A percentile compares a stretch with the other conserved stretches of the same genome.
Conservation (phyloP, 306 rosid species). For the Comarum palustre region DNA sequence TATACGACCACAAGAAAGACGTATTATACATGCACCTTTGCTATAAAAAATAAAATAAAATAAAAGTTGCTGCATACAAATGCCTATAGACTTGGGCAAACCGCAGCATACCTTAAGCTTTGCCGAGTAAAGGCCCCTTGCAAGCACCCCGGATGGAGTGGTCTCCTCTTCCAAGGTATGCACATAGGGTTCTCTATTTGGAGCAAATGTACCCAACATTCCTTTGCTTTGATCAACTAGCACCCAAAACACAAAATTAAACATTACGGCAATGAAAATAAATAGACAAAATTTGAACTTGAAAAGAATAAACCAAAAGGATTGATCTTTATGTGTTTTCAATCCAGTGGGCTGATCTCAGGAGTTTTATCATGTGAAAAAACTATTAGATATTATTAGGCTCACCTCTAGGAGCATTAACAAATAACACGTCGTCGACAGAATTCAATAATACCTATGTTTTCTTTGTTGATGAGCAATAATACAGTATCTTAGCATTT, state of each 20-base stretch:
- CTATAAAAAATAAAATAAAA: no score
- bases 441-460: neutral
- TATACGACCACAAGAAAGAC: neutral
- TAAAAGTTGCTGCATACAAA: neutral
- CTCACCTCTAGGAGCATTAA: neutral
- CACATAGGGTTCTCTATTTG: slow-evolving; percentile 63
- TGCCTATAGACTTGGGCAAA: neutral
- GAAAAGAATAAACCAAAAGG: neutral
- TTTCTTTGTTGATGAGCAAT: neutral
- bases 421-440: neutral
- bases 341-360: neutral
- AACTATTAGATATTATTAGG: neutral
- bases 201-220: slow-evolving; percentile 96
- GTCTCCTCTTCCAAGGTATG: slow-evolving; percentile 79
- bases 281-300: neutral
- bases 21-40: neutral
- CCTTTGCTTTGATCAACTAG: slow-evolving; percentile 85
- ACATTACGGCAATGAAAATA: neutral
- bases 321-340: neutral
- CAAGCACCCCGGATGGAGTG: slow-evolving; percentile 82
- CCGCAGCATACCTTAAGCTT: slow-evolving; percentile 62
- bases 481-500: neutral
- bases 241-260: slow-evolving; percentile 18
- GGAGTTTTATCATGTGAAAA: neutral
- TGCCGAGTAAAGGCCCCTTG: slow-evolving; percentile 86